Conservation (phyloP, 495 filamentous ascomycete genomes). For the Viridothelium virens region DNA sequence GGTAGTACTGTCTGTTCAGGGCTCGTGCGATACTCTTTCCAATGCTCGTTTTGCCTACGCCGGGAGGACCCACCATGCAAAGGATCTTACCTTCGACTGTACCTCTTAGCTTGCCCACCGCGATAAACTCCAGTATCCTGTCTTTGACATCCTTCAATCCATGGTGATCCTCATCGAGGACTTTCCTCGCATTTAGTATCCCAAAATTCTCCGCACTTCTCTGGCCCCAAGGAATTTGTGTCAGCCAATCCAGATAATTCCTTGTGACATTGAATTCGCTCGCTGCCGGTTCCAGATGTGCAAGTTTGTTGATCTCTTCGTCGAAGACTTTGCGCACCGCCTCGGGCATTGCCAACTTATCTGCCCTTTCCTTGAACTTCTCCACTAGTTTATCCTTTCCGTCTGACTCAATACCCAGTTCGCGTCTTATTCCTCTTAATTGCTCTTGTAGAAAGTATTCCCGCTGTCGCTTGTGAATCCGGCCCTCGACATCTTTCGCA, state of each 20-base stretch:
- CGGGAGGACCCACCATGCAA: slow-evolving; percentile 93
- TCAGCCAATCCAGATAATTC: slow-evolving; percentile 98
- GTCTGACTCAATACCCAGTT: slow-evolving; percentile 92
- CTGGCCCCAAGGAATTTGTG: slow-evolving; percentile 96
- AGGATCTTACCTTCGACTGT: slow-evolving; percentile 98
- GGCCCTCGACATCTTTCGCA: slow-evolving; percentile 92
- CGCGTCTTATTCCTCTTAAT: slow-evolving; percentile 96
- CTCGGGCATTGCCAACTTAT: slow-evolving; percentile 93
- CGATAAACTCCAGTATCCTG: slow-evolving; percentile 97
- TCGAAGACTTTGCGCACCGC: slow-evolving; percentile 95
- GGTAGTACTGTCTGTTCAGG: slow-evolving; percentile 90
- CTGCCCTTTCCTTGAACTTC: slow-evolving; percentile 91
- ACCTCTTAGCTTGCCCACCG: slow-evolving; percentile 92
- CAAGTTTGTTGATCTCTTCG: slow-evolving; percentile 94
- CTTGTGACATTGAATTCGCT: slow-evolving; percentile 99
- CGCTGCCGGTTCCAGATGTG: slow-evolving; percentile 86
- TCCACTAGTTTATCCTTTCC: slow-evolving; percentile 97
- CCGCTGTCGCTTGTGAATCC: slow-evolving; percentile 94
- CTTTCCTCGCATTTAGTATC: slow-evolving; percentile 78
- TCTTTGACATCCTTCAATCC: slow-evolving; percentile 98
- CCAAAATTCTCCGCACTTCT: slow-evolving; percentile 94
- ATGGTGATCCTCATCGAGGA: slow-evolving; percentile 95
- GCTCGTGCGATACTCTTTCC: slow-evolving; percentile 96
- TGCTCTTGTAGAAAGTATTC: slow-evolving; percentile 99
- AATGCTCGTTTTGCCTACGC: slow-evolving; percentile 97